phyloP scores from a whole-genome alignment of 1,284 basidiomycete species.

The Marasmius fiardii region DNA sequence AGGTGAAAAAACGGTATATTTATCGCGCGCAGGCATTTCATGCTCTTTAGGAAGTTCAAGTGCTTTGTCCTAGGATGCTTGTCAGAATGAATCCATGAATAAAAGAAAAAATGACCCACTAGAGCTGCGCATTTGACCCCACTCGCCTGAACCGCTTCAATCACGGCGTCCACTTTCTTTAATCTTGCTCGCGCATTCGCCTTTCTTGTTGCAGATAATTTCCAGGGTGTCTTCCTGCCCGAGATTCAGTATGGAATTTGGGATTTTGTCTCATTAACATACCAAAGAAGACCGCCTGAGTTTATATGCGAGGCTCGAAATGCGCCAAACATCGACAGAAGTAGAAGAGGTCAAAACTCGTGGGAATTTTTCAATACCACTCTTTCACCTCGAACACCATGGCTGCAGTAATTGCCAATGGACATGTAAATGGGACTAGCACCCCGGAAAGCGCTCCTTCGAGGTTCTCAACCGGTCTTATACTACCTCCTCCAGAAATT shows the following conservation, averaged over 20 bases:
- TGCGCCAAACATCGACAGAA: conserved; percentile 67
- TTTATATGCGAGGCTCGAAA: conserved; percentile 69
- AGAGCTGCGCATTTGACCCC: conserved; percentile 77
- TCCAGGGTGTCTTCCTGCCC: conserved; percentile 93
- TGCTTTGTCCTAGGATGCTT: conserved; percentile 49
- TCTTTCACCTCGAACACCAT: conserved; percentile 21
- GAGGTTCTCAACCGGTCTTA: conserved; percentile 76
- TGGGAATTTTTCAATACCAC: conserved; percentile 25
- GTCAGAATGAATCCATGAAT: conserved; percentile 4
- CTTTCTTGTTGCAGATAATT: conserved; percentile 87
- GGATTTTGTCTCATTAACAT: conserved; percentile 14
- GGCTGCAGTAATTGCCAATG: conserved; percentile 37
- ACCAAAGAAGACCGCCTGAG: conserved; percentile 80
- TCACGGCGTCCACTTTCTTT: conserved; percentile 91
- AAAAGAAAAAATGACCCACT: conserved; percentile 39
- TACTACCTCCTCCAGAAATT: conserved; percentile 90
- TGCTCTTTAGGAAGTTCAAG: conserved; percentile 83
- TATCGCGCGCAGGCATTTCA: conserved; percentile 87
- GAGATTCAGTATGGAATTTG: background rate
- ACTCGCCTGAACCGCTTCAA: conserved; percentile 80
- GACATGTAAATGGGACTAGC: conserved; percentile 36
- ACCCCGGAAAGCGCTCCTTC: conserved; percentile 34
- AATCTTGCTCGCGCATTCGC: conserved; percentile 86
- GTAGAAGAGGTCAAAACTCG: conserved; percentile 19
- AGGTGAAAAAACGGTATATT: conserved; percentile 90